These are phyloP conservation scores for Amanita jacksonii DNA, from an alignment of 768 basidiomycete genomes.

Conservation along the genomic window DNA sequence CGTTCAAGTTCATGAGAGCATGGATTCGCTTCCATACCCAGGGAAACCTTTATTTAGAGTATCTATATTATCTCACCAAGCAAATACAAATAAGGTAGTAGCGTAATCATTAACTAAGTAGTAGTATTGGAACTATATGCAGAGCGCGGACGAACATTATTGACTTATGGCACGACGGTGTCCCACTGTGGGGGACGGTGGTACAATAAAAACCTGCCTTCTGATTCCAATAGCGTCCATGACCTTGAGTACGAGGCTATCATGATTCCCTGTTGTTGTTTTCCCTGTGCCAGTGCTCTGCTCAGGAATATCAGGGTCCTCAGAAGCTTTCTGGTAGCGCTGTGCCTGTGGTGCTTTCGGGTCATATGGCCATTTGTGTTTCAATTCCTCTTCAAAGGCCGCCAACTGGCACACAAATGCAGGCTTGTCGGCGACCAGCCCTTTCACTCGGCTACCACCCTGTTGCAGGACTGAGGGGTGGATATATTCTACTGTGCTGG, in stretches of 20 bases:
- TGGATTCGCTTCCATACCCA: too few species aligned
- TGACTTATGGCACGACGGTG: background rate
- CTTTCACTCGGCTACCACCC: slow-evolving; percentile 21
- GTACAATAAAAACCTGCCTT: background rate
- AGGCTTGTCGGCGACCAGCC: slow-evolving; percentile 30
- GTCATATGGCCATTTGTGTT: slow-evolving; percentile 36
- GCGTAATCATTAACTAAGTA: too few species aligned
- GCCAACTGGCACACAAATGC: slow-evolving; percentile 32
- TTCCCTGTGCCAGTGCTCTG: too few species aligned
- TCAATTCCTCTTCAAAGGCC: slow-evolving; percentile 44
- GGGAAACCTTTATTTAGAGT: too few species aligned
- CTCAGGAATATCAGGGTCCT: too few species aligned
- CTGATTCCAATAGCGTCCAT: background rate
- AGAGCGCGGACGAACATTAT: background rate
- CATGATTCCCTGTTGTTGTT: background rate
- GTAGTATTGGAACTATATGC: too few species aligned
- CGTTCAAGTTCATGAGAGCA: too few species aligned
- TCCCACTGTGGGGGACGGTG: background rate
- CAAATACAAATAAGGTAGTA: too few species aligned
- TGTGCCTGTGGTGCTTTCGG: slow-evolving; percentile 16
- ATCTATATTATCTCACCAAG: too few species aligned
- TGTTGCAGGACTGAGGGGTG: slow-evolving; percentile 53
- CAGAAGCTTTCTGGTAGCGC: slow-evolving; percentile 1
- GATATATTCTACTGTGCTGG: slow-evolving; percentile 47
- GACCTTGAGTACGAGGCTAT: background rate